A percentile compares a stretch with the other conserved stretches of the same genome.
These are phyloP conservation scores for Puccinia coronata DNA, from an alignment of 1,284 basidiomycete species.

Conservation along the genomic window DNA sequence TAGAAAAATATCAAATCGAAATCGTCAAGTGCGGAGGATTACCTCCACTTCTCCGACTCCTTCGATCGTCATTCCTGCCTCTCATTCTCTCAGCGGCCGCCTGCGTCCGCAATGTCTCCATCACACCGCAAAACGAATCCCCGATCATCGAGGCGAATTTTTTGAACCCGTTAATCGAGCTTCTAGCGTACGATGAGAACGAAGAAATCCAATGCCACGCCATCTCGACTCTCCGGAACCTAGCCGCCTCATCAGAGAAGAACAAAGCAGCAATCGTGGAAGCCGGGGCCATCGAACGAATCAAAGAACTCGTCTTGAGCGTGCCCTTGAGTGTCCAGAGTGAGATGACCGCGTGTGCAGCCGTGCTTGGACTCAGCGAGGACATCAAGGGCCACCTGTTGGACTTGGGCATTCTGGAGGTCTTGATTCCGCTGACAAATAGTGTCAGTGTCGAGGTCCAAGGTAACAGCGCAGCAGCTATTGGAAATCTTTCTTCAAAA, in stretches of 20 bases:
- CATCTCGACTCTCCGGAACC: slow-evolving; percentile 95
- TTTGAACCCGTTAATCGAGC: slow-evolving; percentile 89
- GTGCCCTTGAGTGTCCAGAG: slow-evolving; percentile 97
- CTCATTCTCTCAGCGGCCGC: slow-evolving; percentile 97
- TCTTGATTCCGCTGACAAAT: slow-evolving; percentile 92
- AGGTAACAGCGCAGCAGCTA: slow-evolving; percentile 95
- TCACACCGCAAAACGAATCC: slow-evolving; percentile 96
- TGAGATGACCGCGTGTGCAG: slow-evolving; percentile 99
- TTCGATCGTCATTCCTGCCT: slow-evolving; percentile 97
- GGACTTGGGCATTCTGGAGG: slow-evolving; percentile 98
- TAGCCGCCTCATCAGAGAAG: slow-evolving; percentile 95
- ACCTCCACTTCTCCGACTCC: slow-evolving; percentile 83
- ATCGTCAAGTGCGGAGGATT: slow-evolving; percentile 96
- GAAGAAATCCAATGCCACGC: slow-evolving; percentile 99
- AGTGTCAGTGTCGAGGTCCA: slow-evolving; percentile 97
- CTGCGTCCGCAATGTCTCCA: slow-evolving; percentile 98
- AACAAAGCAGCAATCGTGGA: slow-evolving; percentile 98
- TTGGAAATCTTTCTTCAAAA: slow-evolving; percentile 96
- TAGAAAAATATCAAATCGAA: slow-evolving; percentile 98
- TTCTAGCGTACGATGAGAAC: slow-evolving; percentile 96
- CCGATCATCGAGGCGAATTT: slow-evolving; percentile 99
- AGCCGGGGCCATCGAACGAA: slow-evolving; percentile 95
- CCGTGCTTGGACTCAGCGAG: slow-evolving; percentile 88
- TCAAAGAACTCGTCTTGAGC: slow-evolving; percentile 92
- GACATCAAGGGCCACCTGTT: slow-evolving; percentile 91